These are phyloP conservation scores for Vitis vinifera DNA, from an alignment of 164 flowering plant genomes.

Conservation along the genomic window ASM3070453v1 NC_081815.1:2499501-2500000, in stretches of 20 bases:
- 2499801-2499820: neutral
- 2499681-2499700: conserved; percentile 63
- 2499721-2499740: neutral
- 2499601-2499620: conserved; percentile 60
- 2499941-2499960: conserved; percentile 37
- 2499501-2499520: too few relatives aligned
- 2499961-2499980: neutral
- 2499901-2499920: conserved; percentile 94
- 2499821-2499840: conserved; percentile 6
- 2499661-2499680: conserved; percentile 96
- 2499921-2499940: conserved; percentile 97
- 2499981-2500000: too few relatives aligned
- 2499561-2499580: neutral
- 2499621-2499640: conserved; percentile 92
- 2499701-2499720: conserved; percentile 70
- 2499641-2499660: conserved; percentile 90
- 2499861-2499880: conserved; percentile 70
- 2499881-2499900: conserved; percentile 83
- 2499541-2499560: neutral
- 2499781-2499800: too few relatives aligned
- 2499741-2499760: neutral
- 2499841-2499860: conserved; percentile 13
- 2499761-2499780: neutral
- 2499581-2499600: neutral
- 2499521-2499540: neutral